Evolutionary conservation across 1,139 yeast genomes (phyloP).

Genomic region (Maudiozyma humilis): DNA sequence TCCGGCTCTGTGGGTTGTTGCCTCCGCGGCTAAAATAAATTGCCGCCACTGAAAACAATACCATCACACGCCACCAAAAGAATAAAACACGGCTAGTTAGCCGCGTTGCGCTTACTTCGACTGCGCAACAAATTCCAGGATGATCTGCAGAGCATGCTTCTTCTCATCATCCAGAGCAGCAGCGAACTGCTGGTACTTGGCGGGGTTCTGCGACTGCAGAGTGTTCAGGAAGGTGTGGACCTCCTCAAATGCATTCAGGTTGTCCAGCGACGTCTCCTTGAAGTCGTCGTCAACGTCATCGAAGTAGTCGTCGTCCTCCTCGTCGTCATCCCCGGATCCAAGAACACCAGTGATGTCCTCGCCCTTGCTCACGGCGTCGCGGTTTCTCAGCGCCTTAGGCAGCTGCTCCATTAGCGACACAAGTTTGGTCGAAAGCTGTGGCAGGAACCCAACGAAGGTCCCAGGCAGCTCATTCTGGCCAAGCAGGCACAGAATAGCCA

Average conservation of each 20-base stretch:
- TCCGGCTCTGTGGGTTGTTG: too few relatives aligned
- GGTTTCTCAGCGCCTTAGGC: constrained; percentile 61
- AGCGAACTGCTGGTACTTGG: constrained; percentile 31
- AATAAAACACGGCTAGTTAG: too few relatives aligned
- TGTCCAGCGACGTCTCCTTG: constrained; percentile 69
- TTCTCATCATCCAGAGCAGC: constrained; percentile 27
- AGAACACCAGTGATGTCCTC: constrained; percentile 32
- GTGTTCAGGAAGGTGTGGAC: constrained; percentile 31
- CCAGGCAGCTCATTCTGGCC: constrained; percentile 35
- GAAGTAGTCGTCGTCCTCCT: constrained; percentile 35
- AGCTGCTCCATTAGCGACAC: constrained; percentile 46
- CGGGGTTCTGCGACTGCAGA: constrained; percentile 25
- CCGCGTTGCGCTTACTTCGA: neutral
- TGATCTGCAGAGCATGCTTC: constrained; percentile 25
- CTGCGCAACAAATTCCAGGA: constrained; percentile 28
- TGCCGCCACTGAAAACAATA: too few relatives aligned
- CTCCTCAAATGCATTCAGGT: constrained; percentile 52
- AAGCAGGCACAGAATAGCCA: constrained; percentile 52
- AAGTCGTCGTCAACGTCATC: constrained; percentile 52
- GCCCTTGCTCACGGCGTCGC: constrained; percentile 48
- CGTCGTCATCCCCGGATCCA: constrained; percentile 34
- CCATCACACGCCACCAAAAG: too few relatives aligned
- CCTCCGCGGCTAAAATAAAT: too few relatives aligned
- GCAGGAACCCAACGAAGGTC: constrained; percentile 28
- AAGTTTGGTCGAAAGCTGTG: constrained; percentile 38